These are phyloP conservation scores for Trichosporon sp. DNA, from an alignment of 1,284 basidiomycete genomes.

Conservation along the genomic window DNA sequence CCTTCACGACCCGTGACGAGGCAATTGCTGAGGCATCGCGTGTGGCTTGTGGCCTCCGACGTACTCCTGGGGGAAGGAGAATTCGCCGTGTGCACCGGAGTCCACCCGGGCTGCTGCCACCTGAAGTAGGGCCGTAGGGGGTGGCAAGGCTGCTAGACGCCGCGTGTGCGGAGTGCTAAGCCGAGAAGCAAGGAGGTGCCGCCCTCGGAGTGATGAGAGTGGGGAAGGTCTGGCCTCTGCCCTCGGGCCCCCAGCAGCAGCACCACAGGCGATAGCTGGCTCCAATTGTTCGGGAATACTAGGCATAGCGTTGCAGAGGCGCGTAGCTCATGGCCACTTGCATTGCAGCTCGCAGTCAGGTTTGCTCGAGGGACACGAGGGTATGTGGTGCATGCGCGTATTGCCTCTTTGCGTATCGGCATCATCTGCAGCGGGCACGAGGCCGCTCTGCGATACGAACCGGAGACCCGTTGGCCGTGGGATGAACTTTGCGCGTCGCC, in stretches of 20 bases:
- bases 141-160: background rate
- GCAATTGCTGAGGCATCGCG: background rate
- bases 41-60: background rate
- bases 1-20: background rate
- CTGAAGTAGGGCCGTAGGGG: background rate
- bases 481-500: background rate
- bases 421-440: background rate
- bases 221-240: background rate
- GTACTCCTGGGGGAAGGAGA: background rate
- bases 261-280: background rate
- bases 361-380: background rate
- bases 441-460: background rate
- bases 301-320: background rate
- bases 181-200: background rate
- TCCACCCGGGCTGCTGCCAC: background rate
- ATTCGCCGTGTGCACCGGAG: background rate
- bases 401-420: background rate
- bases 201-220: background rate
- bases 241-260: background rate
- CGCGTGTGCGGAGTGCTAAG: background rate
- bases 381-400: background rate
- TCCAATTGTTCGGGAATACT: background rate
- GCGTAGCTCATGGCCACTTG: background rate
- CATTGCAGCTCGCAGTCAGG: background rate
- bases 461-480: background rate